A percentile compares a stretch with the other conserved stretches of the same genome.
Conservation (phyloP, 176 grass and related monocot genomes). For the Rhipidocladum racemiflorum region DNA sequence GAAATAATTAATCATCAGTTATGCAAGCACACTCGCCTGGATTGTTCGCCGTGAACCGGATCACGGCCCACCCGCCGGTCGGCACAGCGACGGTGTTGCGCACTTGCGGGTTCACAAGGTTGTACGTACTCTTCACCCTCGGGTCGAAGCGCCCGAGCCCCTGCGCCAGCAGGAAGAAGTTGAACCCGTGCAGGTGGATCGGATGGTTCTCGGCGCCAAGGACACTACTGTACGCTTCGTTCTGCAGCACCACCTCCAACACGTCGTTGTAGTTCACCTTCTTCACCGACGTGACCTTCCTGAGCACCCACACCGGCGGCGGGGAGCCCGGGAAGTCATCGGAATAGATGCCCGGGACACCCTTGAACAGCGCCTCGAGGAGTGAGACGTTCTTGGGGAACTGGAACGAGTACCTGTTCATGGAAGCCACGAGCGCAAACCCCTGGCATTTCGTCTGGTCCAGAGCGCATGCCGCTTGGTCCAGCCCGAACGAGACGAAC, state of each 20-base stretch:
- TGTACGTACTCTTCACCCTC: slow-evolving; percentile 30
- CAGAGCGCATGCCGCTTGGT: slow-evolving; percentile 5
- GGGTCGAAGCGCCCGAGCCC: slow-evolving; percentile 52
- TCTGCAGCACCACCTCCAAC: slow-evolving; percentile 80
- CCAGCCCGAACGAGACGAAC: slow-evolving; percentile 30
- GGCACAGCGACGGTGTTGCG: slow-evolving; percentile 72
- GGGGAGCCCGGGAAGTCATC: slow-evolving; percentile 59
- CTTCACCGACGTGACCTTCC: slow-evolving; percentile 40
- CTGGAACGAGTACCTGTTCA: slow-evolving; percentile 70
- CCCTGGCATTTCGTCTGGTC: slow-evolving; percentile 31
- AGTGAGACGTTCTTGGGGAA: slow-evolving; percentile 48
- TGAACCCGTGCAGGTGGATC: slow-evolving; percentile 80
- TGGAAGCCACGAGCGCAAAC: slow-evolving; percentile 34
- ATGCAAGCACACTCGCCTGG: slow-evolving; percentile 47
- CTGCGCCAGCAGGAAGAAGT: slow-evolving; percentile 74
- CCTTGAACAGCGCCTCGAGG: slow-evolving; percentile 49
- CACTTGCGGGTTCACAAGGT: slow-evolving; percentile 60
- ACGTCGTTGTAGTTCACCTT: slow-evolving; percentile 47
- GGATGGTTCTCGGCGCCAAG: slow-evolving; percentile 64
- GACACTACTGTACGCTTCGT: background rate
- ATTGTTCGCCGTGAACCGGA: slow-evolving; percentile 72
- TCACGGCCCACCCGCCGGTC: slow-evolving; percentile 60
- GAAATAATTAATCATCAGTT: too few relatives aligned
- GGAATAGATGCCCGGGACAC: slow-evolving; percentile 33
- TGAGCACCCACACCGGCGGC: slow-evolving; percentile 16